phyloP scores from a whole-genome alignment of 129 eudicot genomes.

The Chrysanthemum lavandulifolium region DNA sequence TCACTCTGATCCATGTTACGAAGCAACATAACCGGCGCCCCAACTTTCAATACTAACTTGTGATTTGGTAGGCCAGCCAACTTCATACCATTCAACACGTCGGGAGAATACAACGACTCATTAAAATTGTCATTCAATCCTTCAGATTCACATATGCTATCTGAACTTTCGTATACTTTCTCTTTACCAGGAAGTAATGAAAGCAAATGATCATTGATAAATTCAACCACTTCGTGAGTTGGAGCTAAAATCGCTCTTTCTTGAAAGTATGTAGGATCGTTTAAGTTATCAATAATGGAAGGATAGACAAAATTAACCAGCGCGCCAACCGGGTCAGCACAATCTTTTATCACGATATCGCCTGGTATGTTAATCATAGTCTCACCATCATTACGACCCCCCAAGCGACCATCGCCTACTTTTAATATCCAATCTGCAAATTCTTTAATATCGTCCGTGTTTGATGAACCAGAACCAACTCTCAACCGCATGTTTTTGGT shows the following conservation, averaged over 20 bases:
- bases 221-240: constrained; percentile 11
- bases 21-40: not conserved
- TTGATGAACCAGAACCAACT: not conserved
- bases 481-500: not conserved
- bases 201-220: constrained; percentile 12
- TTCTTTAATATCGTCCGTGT: not conserved
- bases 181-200: not conserved
- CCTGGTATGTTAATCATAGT: not conserved
- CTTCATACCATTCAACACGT: not conserved
- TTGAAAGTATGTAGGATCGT: not conserved
- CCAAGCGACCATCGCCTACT: not conserved
- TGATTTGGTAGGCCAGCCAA: not conserved
- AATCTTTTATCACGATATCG: not conserved
- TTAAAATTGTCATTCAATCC: not conserved
- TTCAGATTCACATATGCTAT: not conserved
- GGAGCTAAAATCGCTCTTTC: constrained; percentile 23
- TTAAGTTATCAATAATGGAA: not conserved
- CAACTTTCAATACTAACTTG: not conserved
- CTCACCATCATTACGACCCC: not conserved
- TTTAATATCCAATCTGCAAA: not conserved
- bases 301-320: constrained; percentile 4
- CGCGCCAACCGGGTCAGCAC: not conserved
- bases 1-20: not conserved
- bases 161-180: not conserved
- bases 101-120: not conserved